phyloP scores from a whole-genome alignment of 1,284 basidiomycete genomes.

The Leccinum fallax region DNA sequence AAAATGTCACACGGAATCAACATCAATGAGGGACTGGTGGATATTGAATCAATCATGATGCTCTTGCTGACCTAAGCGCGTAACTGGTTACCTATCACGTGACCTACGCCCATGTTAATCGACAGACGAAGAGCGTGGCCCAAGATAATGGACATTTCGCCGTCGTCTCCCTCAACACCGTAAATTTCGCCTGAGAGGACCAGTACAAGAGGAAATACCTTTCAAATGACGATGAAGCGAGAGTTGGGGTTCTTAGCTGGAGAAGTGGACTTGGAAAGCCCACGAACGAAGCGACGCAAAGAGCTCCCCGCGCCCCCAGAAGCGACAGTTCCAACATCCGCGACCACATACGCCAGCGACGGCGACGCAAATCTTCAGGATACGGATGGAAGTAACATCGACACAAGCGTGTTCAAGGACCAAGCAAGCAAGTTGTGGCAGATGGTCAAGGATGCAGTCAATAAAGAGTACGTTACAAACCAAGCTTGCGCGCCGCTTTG shows the following conservation, averaged over 20 bases:
- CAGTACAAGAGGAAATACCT: constrained; percentile 13
- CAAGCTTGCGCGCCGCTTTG: constrained; percentile 35
- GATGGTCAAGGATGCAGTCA: constrained; percentile 74
- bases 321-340: constrained; percentile 11
- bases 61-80: not conserved
- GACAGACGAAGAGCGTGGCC: constrained; percentile 15
- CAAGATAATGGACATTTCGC: constrained; percentile 39
- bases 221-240: constrained; percentile 62
- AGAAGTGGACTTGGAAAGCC: constrained; percentile 54
- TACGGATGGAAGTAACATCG: constrained; percentile 26
- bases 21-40: too few relatives aligned
- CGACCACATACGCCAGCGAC: constrained; percentile 33
- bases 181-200: constrained; percentile 32
- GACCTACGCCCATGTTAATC: constrained; percentile 17
- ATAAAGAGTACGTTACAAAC: constrained; percentile 75
- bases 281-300: constrained; percentile 71
- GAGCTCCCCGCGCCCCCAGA: constrained; percentile 46
- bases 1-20: too few relatives aligned
- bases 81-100: constrained; percentile 27
- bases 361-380: constrained; percentile 29
- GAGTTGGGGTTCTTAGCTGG: constrained; percentile 56
- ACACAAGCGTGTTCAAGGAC: constrained; percentile 37
- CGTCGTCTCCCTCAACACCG: constrained; percentile 31
- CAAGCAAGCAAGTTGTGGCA: constrained; percentile 62
- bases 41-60: too few relatives aligned